Evolutionary conservation across 148 eudicot genomes (phyloP).

Genomic region (Silene conica): DNA sequence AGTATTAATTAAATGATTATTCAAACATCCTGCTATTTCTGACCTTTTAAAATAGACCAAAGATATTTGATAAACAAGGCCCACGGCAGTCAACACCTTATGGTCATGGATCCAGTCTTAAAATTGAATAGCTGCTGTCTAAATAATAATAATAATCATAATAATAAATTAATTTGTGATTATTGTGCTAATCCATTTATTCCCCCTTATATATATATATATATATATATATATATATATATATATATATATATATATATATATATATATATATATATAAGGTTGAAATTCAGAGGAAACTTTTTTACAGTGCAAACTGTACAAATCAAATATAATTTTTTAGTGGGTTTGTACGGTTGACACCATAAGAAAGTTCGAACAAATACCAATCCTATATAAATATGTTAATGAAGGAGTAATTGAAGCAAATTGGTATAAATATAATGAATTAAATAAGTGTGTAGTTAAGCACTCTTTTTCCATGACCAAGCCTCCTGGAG

Average conservation of each 20-base stretch:
- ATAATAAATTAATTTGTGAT: not conserved
- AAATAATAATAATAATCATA: not conserved
- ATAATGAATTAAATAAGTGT: slow-evolving; percentile 13
- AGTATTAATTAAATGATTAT: not conserved
- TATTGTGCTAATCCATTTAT: slow-evolving; percentile 21
- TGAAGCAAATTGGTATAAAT: slow-evolving; percentile 11
- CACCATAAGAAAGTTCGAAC: too few relatives aligned
- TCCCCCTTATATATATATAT: slow-evolving; percentile 11
- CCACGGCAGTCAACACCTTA: slow-evolving; percentile 30
- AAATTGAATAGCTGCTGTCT: not conserved
- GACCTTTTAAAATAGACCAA: slow-evolving; percentile 18
- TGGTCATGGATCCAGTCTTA: slow-evolving; percentile 27
- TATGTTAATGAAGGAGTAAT: slow-evolving; percentile 21
- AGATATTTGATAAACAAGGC: slow-evolving; percentile 21
- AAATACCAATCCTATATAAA: too few relatives aligned
- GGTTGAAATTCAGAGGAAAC: too few relatives aligned
- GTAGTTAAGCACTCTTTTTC: slow-evolving; percentile 32
- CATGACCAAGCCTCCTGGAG: slow-evolving; percentile 25
- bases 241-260: too few relatives aligned
- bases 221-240: too few relatives aligned
- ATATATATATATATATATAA: too few relatives aligned
- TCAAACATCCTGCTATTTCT: slow-evolving; percentile 8
- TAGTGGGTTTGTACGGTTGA: too few relatives aligned
- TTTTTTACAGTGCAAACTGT: too few relatives aligned
- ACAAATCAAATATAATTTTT: too few relatives aligned